Evolutionary conservation across 2,329 filamentous ascomycete genomes (phyloP), one percentile per base, ranked within the genome.

Genomic region (Ascocoryne sarcoides): DNA sequence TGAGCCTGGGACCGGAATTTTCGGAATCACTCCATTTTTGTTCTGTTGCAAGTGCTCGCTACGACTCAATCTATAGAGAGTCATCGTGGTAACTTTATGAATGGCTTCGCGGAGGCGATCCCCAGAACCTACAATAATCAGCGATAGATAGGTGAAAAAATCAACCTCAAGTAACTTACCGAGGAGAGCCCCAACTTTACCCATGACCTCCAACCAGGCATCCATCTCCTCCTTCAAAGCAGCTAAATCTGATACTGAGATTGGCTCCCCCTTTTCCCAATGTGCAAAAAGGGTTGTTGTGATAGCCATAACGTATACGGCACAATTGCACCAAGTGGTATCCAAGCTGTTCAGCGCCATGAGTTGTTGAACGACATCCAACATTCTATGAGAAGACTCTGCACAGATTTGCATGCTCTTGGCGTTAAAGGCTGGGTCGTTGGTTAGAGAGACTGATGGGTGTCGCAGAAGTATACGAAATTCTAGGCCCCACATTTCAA

Each of bases 301-400:
- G 42, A 85, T 79, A 18, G 82, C 82, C 32, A 81, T 76, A 10
- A 84, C 70, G 54, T 84, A 86, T 4, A 84, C 72, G 0, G 83
- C 79, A 36, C 77, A 70, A 35, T 82, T 80, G 52, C 84, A 83
- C 82, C 84, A 89, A 1, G 83, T 86, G 1, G 82, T 84, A 54
- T 90, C 84, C 3, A 89, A 63, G 32, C 76, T 78, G 54, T 82
- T 84, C 42, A 79, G 66, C 49, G 69, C 70, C 43, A 75, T 72
- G 35, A 89, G 62, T 39, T 75, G 66, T 16, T 69, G 66, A 4
- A 79, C 74, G 18, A 72, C 69, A 16, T 68, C 65, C 2, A 89
- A 65, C 62, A 87, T 75, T 45, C 79, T 72, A 34, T 73, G 69
- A 4, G 81, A 73, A 8, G 76, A 75, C 36, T 79, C 72, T 23